Percentiles rank a stretch among this genome's conserved stretches.
These are phyloP conservation scores for Jacaranda mimosifolia DNA, from an alignment of 257 asterid genomes.

Conservation along the genomic window DNA sequence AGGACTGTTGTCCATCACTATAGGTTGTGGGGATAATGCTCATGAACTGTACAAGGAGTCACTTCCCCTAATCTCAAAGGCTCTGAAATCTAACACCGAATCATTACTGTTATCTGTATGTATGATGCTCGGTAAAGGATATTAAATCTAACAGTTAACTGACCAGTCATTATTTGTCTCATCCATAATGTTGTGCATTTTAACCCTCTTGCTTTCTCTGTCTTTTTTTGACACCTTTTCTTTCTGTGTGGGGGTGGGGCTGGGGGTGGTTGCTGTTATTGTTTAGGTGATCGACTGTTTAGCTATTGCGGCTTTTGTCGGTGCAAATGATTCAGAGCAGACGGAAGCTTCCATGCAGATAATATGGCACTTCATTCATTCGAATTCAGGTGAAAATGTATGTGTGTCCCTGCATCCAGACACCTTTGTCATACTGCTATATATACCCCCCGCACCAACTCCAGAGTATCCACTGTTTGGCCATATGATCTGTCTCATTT, in stretches of 20 bases:
- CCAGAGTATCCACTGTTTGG: no score
- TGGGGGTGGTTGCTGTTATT: background rate
- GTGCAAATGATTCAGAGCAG: slow-evolving; percentile 40
- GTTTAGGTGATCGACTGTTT: slow-evolving; percentile 42
- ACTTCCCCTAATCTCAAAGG: slow-evolving; percentile 37
- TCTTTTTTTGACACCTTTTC: background rate
- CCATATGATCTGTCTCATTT: no score
- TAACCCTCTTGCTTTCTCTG: background rate
- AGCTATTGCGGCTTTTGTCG: slow-evolving; percentile 44
- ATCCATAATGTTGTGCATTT: background rate
- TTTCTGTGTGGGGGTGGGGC: background rate
- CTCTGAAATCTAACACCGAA: slow-evolving; percentile 37
- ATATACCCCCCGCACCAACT: no score
- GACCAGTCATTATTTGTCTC: background rate
- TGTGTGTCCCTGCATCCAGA: background rate
- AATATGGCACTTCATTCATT: slow-evolving; percentile 42
- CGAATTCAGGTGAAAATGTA: slow-evolving; percentile 35
- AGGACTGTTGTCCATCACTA: slow-evolving; percentile 47
- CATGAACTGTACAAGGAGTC: slow-evolving; percentile 45
- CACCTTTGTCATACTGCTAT: background rate
- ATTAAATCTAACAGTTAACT: background rate
- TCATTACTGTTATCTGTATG: slow-evolving; percentile 40
- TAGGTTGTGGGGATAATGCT: slow-evolving; percentile 47
- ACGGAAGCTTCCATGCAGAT: slow-evolving; percentile 50
- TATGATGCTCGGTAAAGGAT: slow-evolving; percentile 9